A percentile compares a stretch with the other conserved stretches of the same genome.
Conservation (phyloP, 257 asterid genomes). For the Przewalskia tangutica region DNA sequence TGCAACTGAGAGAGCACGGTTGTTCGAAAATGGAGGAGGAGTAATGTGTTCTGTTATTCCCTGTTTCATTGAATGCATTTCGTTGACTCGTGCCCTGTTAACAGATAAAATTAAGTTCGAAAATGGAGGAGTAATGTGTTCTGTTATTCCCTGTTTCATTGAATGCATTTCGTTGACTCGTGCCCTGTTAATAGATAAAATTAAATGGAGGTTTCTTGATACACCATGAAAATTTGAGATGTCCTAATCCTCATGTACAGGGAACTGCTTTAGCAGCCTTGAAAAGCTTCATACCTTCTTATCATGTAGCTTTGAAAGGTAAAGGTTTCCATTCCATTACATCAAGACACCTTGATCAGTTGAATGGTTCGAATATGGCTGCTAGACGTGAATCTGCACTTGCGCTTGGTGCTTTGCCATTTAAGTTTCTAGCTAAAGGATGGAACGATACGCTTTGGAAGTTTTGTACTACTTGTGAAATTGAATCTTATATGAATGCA, state of each 20-base stretch:
- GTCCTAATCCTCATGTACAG: constrained; percentile 77
- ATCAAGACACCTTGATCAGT: too few species aligned
- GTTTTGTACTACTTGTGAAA: too few species aligned
- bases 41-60: constrained; percentile 87
- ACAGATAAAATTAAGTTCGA: constrained; percentile 59
- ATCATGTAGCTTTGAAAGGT: constrained; percentile 13
- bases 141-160: constrained; percentile 70
- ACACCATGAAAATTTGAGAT: constrained; percentile 68
- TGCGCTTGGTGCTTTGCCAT: too few species aligned
- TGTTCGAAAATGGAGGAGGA: constrained; percentile 87
- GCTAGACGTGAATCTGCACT: too few species aligned
- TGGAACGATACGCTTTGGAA: too few species aligned
- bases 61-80: constrained; percentile 60
- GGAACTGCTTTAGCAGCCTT: constrained; percentile 68
- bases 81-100: constrained; percentile 40
- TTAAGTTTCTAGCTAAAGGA: too few species aligned
- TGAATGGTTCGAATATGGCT: too few species aligned
- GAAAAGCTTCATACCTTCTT: constrained; percentile 45
- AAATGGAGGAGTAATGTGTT: constrained; percentile 90
- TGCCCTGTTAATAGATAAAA: constrained; percentile 43
- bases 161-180: constrained; percentile 55
- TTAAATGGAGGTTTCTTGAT: constrained; percentile 56
- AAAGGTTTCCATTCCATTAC: background rate
- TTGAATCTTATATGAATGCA: too few species aligned
- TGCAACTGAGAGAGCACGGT: constrained; percentile 81